Evolutionary conservation across 2,329 filamentous ascomycete genomes (phyloP), one percentile per base, ranked within the genome.

Genomic region (Fusarium sulawesiense): DNA sequence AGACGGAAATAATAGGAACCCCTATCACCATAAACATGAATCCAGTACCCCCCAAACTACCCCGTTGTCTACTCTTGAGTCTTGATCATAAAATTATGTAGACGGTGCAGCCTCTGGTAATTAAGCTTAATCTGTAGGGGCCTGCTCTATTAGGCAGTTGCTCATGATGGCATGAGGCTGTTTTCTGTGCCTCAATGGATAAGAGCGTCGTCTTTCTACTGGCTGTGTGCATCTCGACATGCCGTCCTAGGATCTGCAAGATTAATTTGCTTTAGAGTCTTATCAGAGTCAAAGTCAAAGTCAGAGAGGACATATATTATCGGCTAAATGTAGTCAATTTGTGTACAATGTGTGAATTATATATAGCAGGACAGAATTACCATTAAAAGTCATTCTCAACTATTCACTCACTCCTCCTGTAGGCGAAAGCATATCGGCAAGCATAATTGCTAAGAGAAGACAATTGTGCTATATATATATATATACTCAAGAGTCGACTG

Each of bases 361-460:
- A 74, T 72, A 64, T 74, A 74, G 60, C 44, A 68, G 56, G 51
- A 70, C 67, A 65, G 60, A 67, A 46, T 37, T 37, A n/a, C 34
- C 34, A 37, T 34, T 8, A 11, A n/a, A 10, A 5, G 5, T n/a
- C 10, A 37, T 37, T n/a, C 16, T 37, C 18, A 37, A 10, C 10
- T n/a, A 7, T 37, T 29, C 34, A 37, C 32, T 18, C 5, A 37
- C 34, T 37, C 11, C 5, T 10, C 6, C 10, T 11, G 6, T n/a
- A 37, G 12, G 11, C 18, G 34, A 37, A n/a, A n/a, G 10, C 1
- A n/a, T 11, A 37, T 37, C 7, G 34, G 18, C 18, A 37, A 11
- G 10, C 9, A 37, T 37, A 37, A n/a, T n/a, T 37, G 18, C 18
- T 12, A 7, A n/a, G n/a, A 34, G 30, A 18, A 18, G 11, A n/a